These are phyloP conservation scores for Debaryomyces coudertii DNA, from an alignment of 1,139 yeast species.

Conservation along the genomic window DNA sequence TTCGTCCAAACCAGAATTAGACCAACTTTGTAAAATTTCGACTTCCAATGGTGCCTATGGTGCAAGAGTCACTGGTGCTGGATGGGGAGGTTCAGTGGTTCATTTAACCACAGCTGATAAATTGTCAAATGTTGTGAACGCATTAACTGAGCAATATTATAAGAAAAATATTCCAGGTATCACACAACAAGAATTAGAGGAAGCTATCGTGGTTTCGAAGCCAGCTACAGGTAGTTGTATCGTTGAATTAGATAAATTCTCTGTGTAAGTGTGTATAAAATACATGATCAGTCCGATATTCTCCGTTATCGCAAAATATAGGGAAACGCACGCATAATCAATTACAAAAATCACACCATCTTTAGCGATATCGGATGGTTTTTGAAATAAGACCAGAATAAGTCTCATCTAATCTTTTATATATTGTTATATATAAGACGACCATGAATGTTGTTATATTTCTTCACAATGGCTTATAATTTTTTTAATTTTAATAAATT, in stretches of 20 bases:
- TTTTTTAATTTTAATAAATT: neutral
- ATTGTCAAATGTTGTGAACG: conserved; percentile 46
- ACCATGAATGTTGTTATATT: neutral
- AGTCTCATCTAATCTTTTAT: neutral
- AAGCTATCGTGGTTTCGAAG: conserved; percentile 58
- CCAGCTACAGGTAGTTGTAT: conserved; percentile 65
- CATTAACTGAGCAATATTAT: conserved; percentile 55
- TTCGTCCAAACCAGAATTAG: conserved; percentile 59
- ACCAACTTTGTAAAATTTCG: conserved; percentile 57
- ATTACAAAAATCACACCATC: neutral
- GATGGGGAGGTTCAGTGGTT: conserved; percentile 77
- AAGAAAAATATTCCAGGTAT: conserved; percentile 51
- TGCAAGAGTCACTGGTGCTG: conserved; percentile 79
- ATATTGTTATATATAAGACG: neutral
- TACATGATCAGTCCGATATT: neutral
- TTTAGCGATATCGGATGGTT: conserved; percentile 3
- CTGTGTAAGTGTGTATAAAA: neutral
- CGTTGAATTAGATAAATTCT: conserved; percentile 18
- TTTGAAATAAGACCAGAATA: neutral
- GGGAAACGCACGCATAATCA: conserved; percentile 2
- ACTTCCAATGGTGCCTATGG: conserved; percentile 61
- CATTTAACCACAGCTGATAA: conserved; percentile 58
- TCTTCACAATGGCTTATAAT: neutral
- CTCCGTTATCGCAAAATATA: conserved; percentile 5
- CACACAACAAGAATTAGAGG: conserved; percentile 44